phyloP scores from a whole-genome alignment of 805 yeast genomes.

The Saccharomycopsis schoenii region DNA sequence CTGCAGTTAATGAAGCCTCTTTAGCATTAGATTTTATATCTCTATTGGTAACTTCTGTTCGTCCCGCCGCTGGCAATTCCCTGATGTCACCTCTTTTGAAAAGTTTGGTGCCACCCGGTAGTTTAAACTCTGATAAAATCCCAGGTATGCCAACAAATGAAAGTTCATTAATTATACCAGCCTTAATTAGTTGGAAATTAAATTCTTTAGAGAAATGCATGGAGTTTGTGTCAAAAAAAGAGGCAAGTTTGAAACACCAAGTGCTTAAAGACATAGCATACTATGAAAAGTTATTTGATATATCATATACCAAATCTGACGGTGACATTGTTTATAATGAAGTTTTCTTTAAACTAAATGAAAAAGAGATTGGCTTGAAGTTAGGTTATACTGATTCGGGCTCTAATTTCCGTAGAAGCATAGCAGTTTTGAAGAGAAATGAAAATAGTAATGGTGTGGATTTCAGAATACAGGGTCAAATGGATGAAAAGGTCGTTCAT shows the following conservation, averaged over 20 bases:
- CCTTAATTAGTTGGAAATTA: conserved; percentile 76
- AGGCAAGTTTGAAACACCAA: conserved; percentile 41
- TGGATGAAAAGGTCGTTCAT: neutral
- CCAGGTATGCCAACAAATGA: conserved; percentile 21
- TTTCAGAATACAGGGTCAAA: conserved; percentile 18
- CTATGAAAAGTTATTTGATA: conserved; percentile 45
- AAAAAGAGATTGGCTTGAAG: conserved; percentile 60
- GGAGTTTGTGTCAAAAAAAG: conserved; percentile 39
- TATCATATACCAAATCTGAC: conserved; percentile 21
- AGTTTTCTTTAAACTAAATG: conserved; percentile 50
- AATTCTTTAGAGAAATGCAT: conserved; percentile 54
- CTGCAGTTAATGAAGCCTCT: conserved; percentile 84
- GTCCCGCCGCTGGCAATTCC: conserved; percentile 79
- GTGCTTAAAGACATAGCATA: conserved; percentile 53
- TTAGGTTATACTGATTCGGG: conserved; percentile 93
- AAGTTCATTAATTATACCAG: conserved; percentile 24
- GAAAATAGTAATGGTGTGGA: conserved; percentile 6
- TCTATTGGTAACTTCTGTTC: conserved; percentile 61
- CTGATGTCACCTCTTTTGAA: conserved; percentile 82
- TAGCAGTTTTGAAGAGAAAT: conserved; percentile 45
- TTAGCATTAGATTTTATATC: conserved; percentile 82
- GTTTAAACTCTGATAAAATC: conserved; percentile 43
- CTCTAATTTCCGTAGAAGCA: conserved; percentile 38
- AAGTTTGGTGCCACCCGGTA: conserved; percentile 65
- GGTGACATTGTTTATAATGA: conserved; percentile 34